Percentiles rank a stretch among this genome's conserved stretches.
These are phyloP conservation scores for Hemerocallis citrina DNA, from an alignment of 106 monocot genomes.

Conservation along the genomic window DNA sequence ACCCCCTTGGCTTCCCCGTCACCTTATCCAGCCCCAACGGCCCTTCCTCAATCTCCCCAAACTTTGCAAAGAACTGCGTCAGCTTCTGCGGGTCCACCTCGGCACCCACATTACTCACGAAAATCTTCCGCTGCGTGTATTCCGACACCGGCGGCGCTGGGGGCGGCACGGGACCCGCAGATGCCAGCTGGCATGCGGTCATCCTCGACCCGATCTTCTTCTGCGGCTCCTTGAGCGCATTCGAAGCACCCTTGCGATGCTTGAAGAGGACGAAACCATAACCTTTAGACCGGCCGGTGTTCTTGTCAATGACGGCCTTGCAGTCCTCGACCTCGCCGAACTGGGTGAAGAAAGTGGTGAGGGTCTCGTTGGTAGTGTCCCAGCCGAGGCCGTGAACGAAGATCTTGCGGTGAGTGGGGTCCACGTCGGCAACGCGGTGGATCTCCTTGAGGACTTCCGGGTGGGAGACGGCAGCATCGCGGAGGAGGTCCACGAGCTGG, in stretches of 20 bases:
- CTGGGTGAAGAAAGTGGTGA: slow-evolving; percentile 29
- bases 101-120: slow-evolving; percentile 67
- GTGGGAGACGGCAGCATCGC: slow-evolving; percentile 39
- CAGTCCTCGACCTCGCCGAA: slow-evolving; percentile 84
- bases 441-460: slow-evolving; percentile 27
- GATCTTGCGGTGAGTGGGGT: slow-evolving; percentile 70
- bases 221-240: slow-evolving; percentile 62
- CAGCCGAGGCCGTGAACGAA: slow-evolving; percentile 90
- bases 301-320: slow-evolving; percentile 59
- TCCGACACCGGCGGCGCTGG: slow-evolving; percentile 39
- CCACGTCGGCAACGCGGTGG: slow-evolving; percentile 33
- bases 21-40: slow-evolving; percentile 75
- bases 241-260: slow-evolving; percentile 36
- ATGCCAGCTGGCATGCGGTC: slow-evolving; percentile 83
- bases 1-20: slow-evolving; percentile 73
- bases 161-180: slow-evolving; percentile 2
- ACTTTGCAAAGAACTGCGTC: slow-evolving; percentile 62
- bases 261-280: slow-evolving; percentile 92
- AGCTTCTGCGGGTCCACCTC: slow-evolving; percentile 60
- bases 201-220: slow-evolving; percentile 72
- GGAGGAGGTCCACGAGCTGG: slow-evolving; percentile 58
- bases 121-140: slow-evolving; percentile 81
- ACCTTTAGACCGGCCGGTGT: slow-evolving; percentile 75
- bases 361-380: slow-evolving; percentile 54
- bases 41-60: slow-evolving; percentile 90